Conservation (phyloP, 805 yeast species). For the Candida dajiaensis region DNA sequence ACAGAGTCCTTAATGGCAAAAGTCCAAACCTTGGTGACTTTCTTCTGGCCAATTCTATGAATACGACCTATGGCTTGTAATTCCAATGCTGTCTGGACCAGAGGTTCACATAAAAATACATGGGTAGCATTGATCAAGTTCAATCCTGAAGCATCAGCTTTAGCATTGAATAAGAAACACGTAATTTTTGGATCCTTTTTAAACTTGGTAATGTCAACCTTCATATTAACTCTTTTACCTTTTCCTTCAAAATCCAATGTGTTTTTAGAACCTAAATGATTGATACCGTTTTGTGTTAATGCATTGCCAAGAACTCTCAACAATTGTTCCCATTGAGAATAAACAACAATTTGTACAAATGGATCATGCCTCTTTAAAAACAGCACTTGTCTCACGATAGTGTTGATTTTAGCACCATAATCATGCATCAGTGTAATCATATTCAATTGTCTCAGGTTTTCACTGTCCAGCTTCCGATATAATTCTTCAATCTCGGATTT, state of each 20-base stretch:
- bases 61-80: constrained; percentile 88
- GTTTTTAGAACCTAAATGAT: constrained; percentile 46
- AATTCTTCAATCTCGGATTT: constrained; percentile 13
- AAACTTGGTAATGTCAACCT: constrained; percentile 48
- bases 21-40: constrained; percentile 86
- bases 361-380: constrained; percentile 52
- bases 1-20: constrained; percentile 79
- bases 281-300: constrained; percentile 49
- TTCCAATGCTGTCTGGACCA: constrained; percentile 82
- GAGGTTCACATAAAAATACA: constrained; percentile 87
- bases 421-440: constrained; percentile 37
- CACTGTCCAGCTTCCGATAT: constrained; percentile 33
- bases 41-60: constrained; percentile 85
- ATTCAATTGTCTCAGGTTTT: constrained; percentile 39
- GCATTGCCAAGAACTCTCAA: constrained; percentile 63
- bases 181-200: constrained; percentile 59
- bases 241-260: constrained; percentile 6
- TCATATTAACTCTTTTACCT: constrained; percentile 1
- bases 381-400: constrained; percentile 65
- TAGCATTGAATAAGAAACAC: constrained; percentile 80
- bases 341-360: constrained; percentile 66
- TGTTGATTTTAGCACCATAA: constrained; percentile 85
- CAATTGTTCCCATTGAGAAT: constrained; percentile 85
- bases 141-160: constrained; percentile 84
- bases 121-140: constrained; percentile 90